phyloP scores from a whole-genome alignment of 805 yeast species.

The Candida glaebosa region DNA sequence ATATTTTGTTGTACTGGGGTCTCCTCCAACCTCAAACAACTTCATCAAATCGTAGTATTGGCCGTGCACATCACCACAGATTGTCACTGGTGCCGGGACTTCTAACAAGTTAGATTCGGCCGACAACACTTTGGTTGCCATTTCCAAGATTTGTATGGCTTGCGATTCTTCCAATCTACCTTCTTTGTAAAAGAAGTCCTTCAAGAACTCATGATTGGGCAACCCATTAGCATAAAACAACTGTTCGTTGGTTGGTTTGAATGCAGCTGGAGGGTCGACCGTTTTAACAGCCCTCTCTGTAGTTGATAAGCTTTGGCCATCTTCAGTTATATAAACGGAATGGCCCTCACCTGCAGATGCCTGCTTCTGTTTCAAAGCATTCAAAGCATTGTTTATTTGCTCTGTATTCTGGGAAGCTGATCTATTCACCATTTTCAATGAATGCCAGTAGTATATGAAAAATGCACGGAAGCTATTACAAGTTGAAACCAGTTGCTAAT shows the following conservation, averaged over 20 bases:
- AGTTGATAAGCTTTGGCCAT: conserved; percentile 56
- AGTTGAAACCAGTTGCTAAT: neutral
- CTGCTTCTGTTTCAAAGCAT: conserved; percentile 50
- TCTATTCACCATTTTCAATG: neutral
- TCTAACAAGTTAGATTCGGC: conserved; percentile 75
- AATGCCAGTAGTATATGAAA: neutral
- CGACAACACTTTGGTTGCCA: conserved; percentile 60
- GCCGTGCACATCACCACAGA: conserved; percentile 98
- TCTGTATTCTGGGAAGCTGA: conserved; percentile 10
- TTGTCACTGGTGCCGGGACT: conserved; percentile 90
- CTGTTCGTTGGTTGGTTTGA: conserved; percentile 63
- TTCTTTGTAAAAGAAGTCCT: conserved; percentile 71
- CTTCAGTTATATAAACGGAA: conserved; percentile 49
- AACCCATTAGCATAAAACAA: conserved; percentile 60
- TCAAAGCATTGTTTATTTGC: conserved; percentile 61
- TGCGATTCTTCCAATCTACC: conserved; percentile 76
- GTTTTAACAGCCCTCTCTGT: conserved; percentile 51
- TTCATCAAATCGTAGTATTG: conserved; percentile 89
- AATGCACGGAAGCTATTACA: neutral
- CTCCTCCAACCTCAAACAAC: conserved; percentile 90
- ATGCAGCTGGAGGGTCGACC: conserved; percentile 66
- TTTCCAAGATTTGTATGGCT: conserved; percentile 59
- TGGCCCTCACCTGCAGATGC: conserved; percentile 29
- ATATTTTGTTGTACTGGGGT: conserved; percentile 72
- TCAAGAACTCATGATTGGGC: conserved; percentile 71